A percentile compares a stretch with the other conserved stretches of the same genome.
phyloP scores from a whole-genome alignment of 2,329 filamentous ascomycete species.

The Tolypocladium tundrense region DNA sequence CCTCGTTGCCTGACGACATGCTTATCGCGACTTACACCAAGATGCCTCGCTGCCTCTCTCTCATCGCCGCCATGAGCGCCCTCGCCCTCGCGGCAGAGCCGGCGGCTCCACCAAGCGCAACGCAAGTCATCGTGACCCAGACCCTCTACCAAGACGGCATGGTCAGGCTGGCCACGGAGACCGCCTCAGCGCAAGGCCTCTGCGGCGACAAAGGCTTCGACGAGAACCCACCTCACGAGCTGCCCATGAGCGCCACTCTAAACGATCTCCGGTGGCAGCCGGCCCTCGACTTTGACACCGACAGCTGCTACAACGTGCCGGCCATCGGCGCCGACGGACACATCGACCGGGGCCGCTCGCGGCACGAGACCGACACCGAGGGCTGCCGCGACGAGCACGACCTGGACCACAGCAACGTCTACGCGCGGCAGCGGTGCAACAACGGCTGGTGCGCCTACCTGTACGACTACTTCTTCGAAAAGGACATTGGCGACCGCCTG shows the following conservation, averaged over 20 bases:
- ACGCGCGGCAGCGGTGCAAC: conserved; percentile 31
- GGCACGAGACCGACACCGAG: conserved; percentile 15
- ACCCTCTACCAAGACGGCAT: background rate
- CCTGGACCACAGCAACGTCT: conserved; percentile 29
- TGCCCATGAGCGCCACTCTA: conserved; percentile 10
- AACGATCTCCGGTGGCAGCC: conserved; percentile 15
- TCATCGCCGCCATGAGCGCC: too few species aligned
- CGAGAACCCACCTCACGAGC: conserved; percentile 8
- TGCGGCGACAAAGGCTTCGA: conserved; percentile 5
- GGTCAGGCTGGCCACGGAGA: background rate
- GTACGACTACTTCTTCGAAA: conserved; percentile 37
- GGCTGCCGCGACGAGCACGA: conserved; percentile 22
- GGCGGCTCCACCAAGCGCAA: too few species aligned
- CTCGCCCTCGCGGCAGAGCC: too few species aligned
- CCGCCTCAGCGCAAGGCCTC: background rate
- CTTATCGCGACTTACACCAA: too few species aligned
- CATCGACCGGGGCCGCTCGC: conserved; percentile 19
- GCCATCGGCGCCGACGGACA: conserved; percentile 24
- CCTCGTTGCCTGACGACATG: too few species aligned
- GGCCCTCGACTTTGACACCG: conserved; percentile 20
- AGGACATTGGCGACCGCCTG: conserved; percentile 22
- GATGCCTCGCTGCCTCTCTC: too few species aligned
- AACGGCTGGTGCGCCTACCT: conserved; percentile 32
- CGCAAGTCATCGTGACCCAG: background rate
- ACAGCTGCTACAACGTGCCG: conserved; percentile 28